Conservation (phyloP, 2,329 filamentous ascomycete genomes). For the Cercospora zeae-maydis region DNA sequence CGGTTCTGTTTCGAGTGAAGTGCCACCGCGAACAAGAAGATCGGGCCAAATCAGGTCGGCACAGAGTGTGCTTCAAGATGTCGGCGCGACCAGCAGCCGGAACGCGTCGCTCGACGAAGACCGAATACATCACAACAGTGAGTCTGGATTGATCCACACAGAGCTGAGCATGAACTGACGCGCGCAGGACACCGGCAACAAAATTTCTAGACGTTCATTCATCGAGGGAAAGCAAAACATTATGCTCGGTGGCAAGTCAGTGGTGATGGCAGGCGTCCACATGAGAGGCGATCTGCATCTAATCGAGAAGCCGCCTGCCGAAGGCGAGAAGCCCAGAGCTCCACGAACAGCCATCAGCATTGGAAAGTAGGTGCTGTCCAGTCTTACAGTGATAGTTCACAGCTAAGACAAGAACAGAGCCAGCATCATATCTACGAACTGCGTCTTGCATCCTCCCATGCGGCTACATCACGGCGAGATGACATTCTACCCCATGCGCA, state of each 20-base stretch:
- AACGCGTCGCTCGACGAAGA: slow-evolving; percentile 64
- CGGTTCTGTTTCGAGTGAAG: neutral
- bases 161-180: slow-evolving; percentile 1
- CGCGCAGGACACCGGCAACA: slow-evolving; percentile 88
- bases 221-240: slow-evolving; percentile 97
- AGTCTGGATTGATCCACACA: neutral
- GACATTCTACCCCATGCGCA: slow-evolving; percentile 82
- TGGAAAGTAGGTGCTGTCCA: slow-evolving; percentile 47
- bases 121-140: slow-evolving; percentile 97
- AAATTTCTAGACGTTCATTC: slow-evolving; percentile 86
- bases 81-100: slow-evolving; percentile 41
- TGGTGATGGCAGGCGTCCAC: slow-evolving; percentile 92
- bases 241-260: slow-evolving; percentile 88
- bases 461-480: slow-evolving; percentile 72
- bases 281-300: slow-evolving; percentile 82
- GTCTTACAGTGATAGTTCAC: neutral
- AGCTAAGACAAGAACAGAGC: slow-evolving; percentile 53
- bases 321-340: slow-evolving; percentile 32
- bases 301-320: slow-evolving; percentile 29
- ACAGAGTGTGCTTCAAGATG: slow-evolving; percentile 10
- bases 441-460: slow-evolving; percentile 76
- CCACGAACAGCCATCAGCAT: slow-evolving; percentile 67
- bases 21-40: neutral
- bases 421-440: slow-evolving; percentile 78
- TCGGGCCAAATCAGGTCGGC: neutral